phyloP scores from a whole-genome alignment of 306 rosid genomes.

The Albizia julibrissin region DNA sequence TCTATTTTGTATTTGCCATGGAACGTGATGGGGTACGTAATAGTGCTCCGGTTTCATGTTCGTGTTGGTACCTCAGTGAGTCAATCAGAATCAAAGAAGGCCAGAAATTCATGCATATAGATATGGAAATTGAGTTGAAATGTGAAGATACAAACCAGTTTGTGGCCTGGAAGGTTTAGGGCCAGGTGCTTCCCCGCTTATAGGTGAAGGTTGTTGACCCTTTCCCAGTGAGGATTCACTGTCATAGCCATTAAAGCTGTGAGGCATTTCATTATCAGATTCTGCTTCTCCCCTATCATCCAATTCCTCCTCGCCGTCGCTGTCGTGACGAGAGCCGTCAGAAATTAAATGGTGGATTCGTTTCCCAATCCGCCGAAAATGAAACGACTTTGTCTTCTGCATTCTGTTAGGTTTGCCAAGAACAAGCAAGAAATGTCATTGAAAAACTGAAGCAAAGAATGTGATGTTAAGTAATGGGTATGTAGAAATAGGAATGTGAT shows the following conservation, averaged over 20 bases:
- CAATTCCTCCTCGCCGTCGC: background rate
- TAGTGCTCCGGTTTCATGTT: no score
- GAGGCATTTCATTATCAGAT: constrained; percentile 23
- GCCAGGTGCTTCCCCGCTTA: constrained; percentile 15
- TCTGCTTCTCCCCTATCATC: constrained; percentile 31
- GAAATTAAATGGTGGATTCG: constrained; percentile 51
- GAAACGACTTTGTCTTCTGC: constrained; percentile 73
- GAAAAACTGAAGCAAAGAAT: constrained; percentile 13
- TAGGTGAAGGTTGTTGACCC: constrained; percentile 17
- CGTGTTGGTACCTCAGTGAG: no score
- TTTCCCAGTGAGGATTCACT: constrained; percentile 19
- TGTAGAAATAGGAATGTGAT: background rate
- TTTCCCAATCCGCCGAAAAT: constrained; percentile 59
- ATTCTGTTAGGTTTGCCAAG: constrained; percentile 38
- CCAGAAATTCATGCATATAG: no score
- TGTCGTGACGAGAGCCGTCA: constrained; percentile 38
- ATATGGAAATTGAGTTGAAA: background rate
- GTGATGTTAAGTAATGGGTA: background rate
- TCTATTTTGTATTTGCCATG: no score
- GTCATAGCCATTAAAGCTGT: constrained; percentile 30
- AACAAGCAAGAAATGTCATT: constrained; percentile 61
- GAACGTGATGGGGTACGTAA: no score
- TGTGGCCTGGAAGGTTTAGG: constrained; percentile 43
- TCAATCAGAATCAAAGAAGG: no score
- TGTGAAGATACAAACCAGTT: constrained; percentile 41